Conservation (phyloP, 2,329 filamentous ascomycete species). For the Rhynchosporium secalis region DNA sequence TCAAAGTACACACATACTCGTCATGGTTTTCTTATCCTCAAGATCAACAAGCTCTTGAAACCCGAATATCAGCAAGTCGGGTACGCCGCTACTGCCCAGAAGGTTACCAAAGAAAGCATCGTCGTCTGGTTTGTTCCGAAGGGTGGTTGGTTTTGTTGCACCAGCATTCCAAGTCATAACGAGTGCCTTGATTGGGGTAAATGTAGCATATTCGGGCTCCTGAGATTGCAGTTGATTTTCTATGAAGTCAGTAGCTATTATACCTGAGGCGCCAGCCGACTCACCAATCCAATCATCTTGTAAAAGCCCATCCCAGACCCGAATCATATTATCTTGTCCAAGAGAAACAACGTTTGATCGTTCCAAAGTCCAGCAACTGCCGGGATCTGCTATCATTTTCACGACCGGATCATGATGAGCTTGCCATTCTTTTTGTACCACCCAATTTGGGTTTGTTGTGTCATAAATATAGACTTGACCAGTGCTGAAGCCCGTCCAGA, state of each 20-base stretch:
- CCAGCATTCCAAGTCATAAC: slow-evolving; percentile 97
- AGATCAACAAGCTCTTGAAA: slow-evolving; percentile 99
- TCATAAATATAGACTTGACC: slow-evolving; percentile 95
- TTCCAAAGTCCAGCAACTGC: slow-evolving; percentile 82
- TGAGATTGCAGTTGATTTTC: slow-evolving; percentile 83
- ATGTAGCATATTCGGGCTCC: slow-evolving; percentile 81
- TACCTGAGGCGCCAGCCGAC: slow-evolving; percentile 26
- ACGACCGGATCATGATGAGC: slow-evolving; percentile 83
- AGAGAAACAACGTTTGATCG: slow-evolving; percentile 82
- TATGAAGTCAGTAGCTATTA: slow-evolving; percentile 32
- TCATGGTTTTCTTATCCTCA: slow-evolving; percentile 95
- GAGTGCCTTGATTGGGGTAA: slow-evolving; percentile 76
- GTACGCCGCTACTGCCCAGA: slow-evolving; percentile 71
- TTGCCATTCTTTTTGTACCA: slow-evolving; percentile 90
- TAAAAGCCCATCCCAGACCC: slow-evolving; percentile 88
- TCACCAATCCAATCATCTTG: slow-evolving; percentile 88
- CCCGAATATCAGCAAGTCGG: slow-evolving; percentile 91
- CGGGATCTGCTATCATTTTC: slow-evolving; percentile 73
- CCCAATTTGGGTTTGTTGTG: slow-evolving; percentile 78
- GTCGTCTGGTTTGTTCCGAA: slow-evolving; percentile 61
- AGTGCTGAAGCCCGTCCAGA: slow-evolving; percentile 95
- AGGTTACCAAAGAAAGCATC: slow-evolving; percentile 78
- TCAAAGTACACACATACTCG: slow-evolving; percentile 54
- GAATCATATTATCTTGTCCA: slow-evolving; percentile 81
- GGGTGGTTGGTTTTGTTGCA: slow-evolving; percentile 83